Conservation (phyloP, 495 filamentous ascomycete genomes). For the Tuber aestivum region DNA sequence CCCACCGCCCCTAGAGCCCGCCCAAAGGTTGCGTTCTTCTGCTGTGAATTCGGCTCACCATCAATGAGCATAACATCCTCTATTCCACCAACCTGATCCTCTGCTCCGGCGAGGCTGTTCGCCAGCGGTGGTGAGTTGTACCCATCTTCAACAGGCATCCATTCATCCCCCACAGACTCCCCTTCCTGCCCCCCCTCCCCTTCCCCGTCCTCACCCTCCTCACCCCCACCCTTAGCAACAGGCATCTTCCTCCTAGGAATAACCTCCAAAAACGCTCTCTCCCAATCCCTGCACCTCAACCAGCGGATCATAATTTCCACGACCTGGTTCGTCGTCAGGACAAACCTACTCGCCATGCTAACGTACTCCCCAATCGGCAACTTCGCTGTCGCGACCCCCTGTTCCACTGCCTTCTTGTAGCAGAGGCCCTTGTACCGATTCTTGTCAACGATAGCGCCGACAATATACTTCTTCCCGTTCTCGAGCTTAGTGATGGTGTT, state of each 20-base stretch:
- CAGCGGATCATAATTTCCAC: constrained; percentile 92
- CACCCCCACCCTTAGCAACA: constrained; percentile 32
- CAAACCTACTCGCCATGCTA: constrained; percentile 72
- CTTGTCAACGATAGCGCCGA: constrained; percentile 90
- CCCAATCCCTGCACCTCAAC: constrained; percentile 85
- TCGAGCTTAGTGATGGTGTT: constrained; percentile 72
- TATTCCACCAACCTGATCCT: background rate
- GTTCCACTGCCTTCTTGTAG: constrained; percentile 69
- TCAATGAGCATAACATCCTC: background rate
- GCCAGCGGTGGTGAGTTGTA: constrained; percentile 40
- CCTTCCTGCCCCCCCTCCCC: constrained; percentile 40
- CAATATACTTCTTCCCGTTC: constrained; percentile 81
- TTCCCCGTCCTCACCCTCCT: constrained; percentile 35
- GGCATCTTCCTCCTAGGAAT: constrained; percentile 83
- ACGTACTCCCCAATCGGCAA: constrained; percentile 89
- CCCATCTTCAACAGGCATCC: constrained; percentile 16
- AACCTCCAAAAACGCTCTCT: constrained; percentile 73
- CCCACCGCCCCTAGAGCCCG: background rate
- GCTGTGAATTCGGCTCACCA: background rate
- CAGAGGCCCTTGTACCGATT: constrained; percentile 80
- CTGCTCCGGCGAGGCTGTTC: constrained; percentile 47
- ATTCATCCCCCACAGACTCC: constrained; percentile 40
- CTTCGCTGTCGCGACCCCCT: constrained; percentile 77
- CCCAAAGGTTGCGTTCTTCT: background rate
- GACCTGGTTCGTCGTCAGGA: constrained; percentile 91